A percentile compares a stretch with the other conserved stretches of the same genome.
Evolutionary conservation across 306 rosid genomes (phyloP).

Genomic region (Albizia julibrissin): DNA sequence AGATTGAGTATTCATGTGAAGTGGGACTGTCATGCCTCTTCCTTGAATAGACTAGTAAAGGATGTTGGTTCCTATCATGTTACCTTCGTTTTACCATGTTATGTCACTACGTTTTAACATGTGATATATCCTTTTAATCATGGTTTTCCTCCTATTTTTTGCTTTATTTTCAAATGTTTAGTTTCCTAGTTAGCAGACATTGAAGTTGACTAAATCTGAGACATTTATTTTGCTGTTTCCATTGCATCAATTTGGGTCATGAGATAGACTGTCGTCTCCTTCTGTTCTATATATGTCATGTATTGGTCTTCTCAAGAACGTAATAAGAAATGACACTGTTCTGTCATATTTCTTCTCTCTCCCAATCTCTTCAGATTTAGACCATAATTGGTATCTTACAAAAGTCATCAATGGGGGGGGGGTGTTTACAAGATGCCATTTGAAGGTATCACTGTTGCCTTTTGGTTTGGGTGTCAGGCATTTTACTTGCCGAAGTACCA

Average conservation of each 20-base stretch:
- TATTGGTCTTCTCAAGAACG: not conserved
- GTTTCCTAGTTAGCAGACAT: not conserved
- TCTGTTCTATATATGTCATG: not conserved
- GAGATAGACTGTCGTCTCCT: not conserved
- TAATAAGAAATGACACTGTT: not conserved
- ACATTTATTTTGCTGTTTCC: not conserved
- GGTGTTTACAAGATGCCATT: not conserved
- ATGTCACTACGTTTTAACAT: not conserved
- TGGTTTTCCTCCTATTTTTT: not conserved
- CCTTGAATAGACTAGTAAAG: not conserved
- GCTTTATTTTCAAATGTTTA: not conserved
- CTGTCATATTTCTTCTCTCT: not conserved
- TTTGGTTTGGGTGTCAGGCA: constrained; percentile 8
- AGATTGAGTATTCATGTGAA: not conserved
- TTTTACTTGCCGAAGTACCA: not conserved
- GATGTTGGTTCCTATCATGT: not conserved
- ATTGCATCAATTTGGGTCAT: not conserved
- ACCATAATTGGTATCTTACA: not conserved
- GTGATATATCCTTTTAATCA: not conserved
- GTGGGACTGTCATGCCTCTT: not conserved
- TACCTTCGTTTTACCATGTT: not conserved
- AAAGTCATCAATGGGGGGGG: not conserved
- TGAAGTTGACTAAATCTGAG: not conserved
- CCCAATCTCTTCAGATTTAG: not conserved
- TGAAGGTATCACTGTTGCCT: not conserved